Evolutionary conservation across 1,284 basidiomycete genomes (phyloP).

Genomic region (Mycena sp.): DNA sequence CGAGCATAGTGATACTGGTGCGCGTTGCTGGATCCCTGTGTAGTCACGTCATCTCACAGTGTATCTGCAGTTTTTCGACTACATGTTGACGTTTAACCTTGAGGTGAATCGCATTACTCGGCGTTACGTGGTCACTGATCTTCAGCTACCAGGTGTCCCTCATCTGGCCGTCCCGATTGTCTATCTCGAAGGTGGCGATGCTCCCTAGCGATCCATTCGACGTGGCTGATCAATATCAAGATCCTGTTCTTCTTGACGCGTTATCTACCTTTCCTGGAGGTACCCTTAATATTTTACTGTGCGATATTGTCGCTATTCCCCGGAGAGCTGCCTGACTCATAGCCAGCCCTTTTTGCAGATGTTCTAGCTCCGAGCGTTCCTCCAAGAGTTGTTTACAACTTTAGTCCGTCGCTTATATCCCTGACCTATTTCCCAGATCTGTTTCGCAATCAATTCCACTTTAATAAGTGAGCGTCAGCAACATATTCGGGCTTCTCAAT

Average conservation of each 20-base stretch:
- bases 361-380: neutral
- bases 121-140: neutral
- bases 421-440: neutral
- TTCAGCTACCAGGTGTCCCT: neutral
- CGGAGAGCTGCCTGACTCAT: neutral
- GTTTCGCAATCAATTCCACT: neutral
- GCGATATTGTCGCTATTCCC: neutral
- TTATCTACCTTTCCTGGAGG: constrained; percentile 9
- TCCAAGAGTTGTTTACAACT: neutral
- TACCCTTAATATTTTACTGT: neutral
- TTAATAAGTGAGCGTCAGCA: neutral
- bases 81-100: neutral
- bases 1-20: neutral
- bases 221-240: too few species aligned
- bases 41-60: neutral
- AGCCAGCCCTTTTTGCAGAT: neutral
- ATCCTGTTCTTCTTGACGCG: constrained; percentile 4
- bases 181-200: constrained; percentile 12
- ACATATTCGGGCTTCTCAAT: neutral
- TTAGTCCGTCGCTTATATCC: neutral
- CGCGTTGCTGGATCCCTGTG: neutral
- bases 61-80: neutral
- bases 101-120: neutral
- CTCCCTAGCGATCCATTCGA: too few species aligned
- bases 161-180: constrained; percentile 12